A percentile compares a stretch with the other conserved stretches of the same genome.
Conservation (phyloP, 306 rosid species). For the Trichosanthes cucumerina region DNA sequence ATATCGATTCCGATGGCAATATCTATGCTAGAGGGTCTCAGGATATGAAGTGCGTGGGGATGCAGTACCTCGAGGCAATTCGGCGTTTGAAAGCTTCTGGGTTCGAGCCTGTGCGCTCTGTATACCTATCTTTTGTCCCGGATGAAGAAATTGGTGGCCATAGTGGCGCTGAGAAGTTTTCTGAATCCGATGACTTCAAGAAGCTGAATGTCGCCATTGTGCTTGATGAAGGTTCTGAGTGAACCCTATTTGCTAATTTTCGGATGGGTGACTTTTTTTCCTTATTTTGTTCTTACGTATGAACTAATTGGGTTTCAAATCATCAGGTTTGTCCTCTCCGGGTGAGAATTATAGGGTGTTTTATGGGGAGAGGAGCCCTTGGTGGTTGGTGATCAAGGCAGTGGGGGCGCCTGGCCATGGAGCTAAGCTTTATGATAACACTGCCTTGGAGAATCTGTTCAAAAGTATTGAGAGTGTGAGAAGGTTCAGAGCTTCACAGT, state of each 20-base stretch:
- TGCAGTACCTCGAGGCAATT: slow-evolving; percentile 89
- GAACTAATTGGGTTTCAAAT: not conserved
- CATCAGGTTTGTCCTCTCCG: slow-evolving; percentile 64
- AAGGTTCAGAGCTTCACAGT: slow-evolving; percentile 73
- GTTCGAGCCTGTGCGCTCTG: slow-evolving; percentile 43
- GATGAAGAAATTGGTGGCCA: slow-evolving; percentile 91
- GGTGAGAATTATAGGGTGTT: slow-evolving; percentile 50
- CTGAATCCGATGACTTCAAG: slow-evolving; percentile 36
- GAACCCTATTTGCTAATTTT: not conserved
- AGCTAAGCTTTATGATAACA: slow-evolving; percentile 80
- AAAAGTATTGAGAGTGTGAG: slow-evolving; percentile 75
- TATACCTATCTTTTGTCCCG: slow-evolving; percentile 62
- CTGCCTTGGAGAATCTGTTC: slow-evolving; percentile 84
- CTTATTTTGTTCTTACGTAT: not conserved
- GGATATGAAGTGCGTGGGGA: slow-evolving; percentile 89
- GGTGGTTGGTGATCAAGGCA: slow-evolving; percentile 88
- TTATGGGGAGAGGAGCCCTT: slow-evolving; percentile 68
- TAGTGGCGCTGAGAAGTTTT: slow-evolving; percentile 52
- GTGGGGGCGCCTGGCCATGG: slow-evolving; percentile 92
- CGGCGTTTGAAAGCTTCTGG: slow-evolving; percentile 40
- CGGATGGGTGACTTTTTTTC: not conserved
- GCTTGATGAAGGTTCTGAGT: slow-evolving; percentile 66
- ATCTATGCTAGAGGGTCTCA: slow-evolving; percentile 79
- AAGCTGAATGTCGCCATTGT: slow-evolving; percentile 61
- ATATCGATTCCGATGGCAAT: slow-evolving; percentile 36